Evolutionary conservation across 345 rosid species (phyloP), one percentile per base, ranked within the genome.

Genomic region (Citrus glauca): DNA sequence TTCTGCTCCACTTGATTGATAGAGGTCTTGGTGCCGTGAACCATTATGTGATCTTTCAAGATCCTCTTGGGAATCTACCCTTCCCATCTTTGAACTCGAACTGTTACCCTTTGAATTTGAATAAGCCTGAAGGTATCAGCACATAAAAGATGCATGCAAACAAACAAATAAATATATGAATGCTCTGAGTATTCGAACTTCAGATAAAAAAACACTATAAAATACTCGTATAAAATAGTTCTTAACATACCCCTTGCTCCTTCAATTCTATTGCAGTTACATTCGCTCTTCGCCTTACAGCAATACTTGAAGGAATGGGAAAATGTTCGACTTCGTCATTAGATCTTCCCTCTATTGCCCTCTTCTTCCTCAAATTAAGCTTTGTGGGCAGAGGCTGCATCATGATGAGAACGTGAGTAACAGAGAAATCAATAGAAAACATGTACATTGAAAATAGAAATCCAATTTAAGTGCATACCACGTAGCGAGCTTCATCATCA

Each of bases 361-460:
- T 91, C 89, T 87, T 92, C 86, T 90, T 96, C 80, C 90, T 90
- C 81, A 96, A 80, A 80, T 71, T 90, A 66, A 96, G 89, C 86
- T 86, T 92, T 66, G 94, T 92, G n/a, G 97, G 97, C 81, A 90
- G 94, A 74, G 99, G 97, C 99, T 96, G 89, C 80, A 85, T 70
- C 42, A 73, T 27, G 55, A 72, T 16, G 53, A 50, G 38, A 67
- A 68, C 37, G 62, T 78, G 57, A 22, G 63, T 77, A 63, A 22
- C 66, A 28, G 8, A 59, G n/a, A 30, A 40, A 82, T 57, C 71
- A 45, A 73, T 30, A 45, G 9, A 70, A 65, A 57, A 71, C 20
- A 48, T 45, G 40, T 42, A 73, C 73, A 56, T 35, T 6, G 37
- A 1, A 28, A n/a, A 45, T 22, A 78, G 30, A 74, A 8, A 68